phyloP scores from a whole-genome alignment of 768 basidiomycete genomes.

The Podaxis carcinomalis region DNA sequence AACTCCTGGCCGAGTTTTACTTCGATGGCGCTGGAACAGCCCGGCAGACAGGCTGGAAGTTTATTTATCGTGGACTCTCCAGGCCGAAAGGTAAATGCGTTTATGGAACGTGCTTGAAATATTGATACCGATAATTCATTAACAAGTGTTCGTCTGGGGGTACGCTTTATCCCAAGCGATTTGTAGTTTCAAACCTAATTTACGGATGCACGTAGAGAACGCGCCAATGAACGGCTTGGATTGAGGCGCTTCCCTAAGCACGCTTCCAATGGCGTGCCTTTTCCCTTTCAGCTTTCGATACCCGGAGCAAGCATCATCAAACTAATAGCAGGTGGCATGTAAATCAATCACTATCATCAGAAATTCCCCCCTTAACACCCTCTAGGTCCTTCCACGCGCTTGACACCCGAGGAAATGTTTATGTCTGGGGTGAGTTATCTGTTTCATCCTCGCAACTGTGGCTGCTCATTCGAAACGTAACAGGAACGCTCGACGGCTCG shows the following conservation, averaged over 20 bases:
- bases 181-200: background rate
- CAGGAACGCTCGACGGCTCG: constrained; percentile 60
- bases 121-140: background rate
- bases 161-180: constrained; percentile 20
- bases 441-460: background rate
- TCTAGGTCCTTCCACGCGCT: constrained; percentile 83
- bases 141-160: constrained; percentile 53
- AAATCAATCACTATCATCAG: constrained; percentile 19
- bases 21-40: constrained; percentile 72
- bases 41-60: constrained; percentile 72
- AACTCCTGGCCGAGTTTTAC: constrained; percentile 68
- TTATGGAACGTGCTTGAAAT: background rate
- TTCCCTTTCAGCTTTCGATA: constrained; percentile 59
- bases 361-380: constrained; percentile 3
- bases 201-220: constrained; percentile 39
- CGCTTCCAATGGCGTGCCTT: constrained; percentile 43
- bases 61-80: constrained; percentile 68
- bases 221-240: constrained; percentile 62
- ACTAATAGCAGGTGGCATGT: constrained; percentile 83
- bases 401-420: constrained; percentile 66
- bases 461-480: background rate
- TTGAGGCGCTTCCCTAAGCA: constrained; percentile 31
- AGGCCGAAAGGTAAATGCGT: constrained; percentile 58
- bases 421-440: constrained; percentile 70
- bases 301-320: constrained; percentile 62